phyloP scores from a whole-genome alignment of 441 rosid genomes.

The Metrosideros polymorpha region DNA sequence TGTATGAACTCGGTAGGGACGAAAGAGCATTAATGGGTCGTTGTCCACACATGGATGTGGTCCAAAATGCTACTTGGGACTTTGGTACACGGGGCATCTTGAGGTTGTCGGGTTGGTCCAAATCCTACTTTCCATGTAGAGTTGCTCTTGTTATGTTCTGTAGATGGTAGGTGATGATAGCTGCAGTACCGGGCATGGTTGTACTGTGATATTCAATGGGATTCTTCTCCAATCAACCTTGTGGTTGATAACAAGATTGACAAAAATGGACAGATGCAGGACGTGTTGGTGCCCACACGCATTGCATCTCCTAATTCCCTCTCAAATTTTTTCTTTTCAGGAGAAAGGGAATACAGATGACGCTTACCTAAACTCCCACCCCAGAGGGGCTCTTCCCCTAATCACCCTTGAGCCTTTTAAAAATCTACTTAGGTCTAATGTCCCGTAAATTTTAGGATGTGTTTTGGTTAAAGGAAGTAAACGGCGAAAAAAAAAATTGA shows the following conservation, averaged over 20 bases:
- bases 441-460: not conserved
- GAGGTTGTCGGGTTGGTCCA: not conserved
- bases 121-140: not conserved
- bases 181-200: not conserved
- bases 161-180: not conserved
- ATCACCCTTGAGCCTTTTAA: no score
- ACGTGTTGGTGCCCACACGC: no score
- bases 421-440: no score
- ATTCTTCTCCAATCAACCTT: not conserved
- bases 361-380: no score
- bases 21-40: not conserved
- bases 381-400: no score
- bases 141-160: not conserved
- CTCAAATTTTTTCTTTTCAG: no score
- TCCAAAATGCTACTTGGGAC: not conserved
- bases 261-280: not conserved
- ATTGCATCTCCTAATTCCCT: no score
- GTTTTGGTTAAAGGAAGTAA: not conserved
- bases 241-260: not conserved
- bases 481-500: not conserved
- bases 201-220: not conserved
- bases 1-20: not conserved
- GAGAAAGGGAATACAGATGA: no score
- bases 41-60: not conserved
- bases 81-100: not conserved